A percentile compares a stretch with the other conserved stretches of the same genome.
Evolutionary conservation across 1,139 yeast genomes (phyloP).

Genomic region (Yamadazyma triangularis): DNA sequence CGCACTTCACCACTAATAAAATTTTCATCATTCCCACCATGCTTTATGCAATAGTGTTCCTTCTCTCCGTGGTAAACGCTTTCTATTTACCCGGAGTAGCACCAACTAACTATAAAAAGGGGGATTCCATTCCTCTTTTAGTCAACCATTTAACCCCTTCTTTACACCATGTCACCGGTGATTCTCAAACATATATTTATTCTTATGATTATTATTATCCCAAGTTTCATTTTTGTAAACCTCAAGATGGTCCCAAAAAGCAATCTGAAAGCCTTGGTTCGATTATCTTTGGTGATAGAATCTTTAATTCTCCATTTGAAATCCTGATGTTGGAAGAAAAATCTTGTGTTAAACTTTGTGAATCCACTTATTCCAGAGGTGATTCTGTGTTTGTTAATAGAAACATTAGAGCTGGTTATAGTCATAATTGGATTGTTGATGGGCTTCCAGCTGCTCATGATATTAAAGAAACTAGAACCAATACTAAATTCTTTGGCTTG

Average conservation of each 20-base stretch:
- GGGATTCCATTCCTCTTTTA: constrained; percentile 67
- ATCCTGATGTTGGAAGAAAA: constrained; percentile 71
- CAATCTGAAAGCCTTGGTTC: constrained; percentile 92
- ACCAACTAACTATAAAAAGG: constrained; percentile 77
- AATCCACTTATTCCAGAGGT: constrained; percentile 49
- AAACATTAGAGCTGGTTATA: constrained; percentile 76
- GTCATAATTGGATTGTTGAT: constrained; percentile 90
- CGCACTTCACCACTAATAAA: too few species aligned
- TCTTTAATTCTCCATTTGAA: constrained; percentile 86
- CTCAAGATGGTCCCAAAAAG: constrained; percentile 61
- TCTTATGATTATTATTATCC: constrained; percentile 85
- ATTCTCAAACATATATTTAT: constrained; percentile 53
- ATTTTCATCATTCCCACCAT: too few species aligned
- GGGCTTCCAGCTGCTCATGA: constrained; percentile 86
- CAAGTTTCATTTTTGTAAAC: constrained; percentile 79
- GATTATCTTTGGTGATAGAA: constrained; percentile 90
- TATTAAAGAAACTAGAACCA: constrained; percentile 53
- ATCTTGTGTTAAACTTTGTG: constrained; percentile 64
- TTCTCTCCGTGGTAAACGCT: too few species aligned
- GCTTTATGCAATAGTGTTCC: constrained; percentile 17
- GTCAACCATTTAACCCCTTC: constrained; percentile 92
- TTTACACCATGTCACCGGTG: constrained; percentile 41
- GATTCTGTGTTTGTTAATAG: constrained; percentile 75
- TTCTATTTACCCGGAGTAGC: constrained; percentile 95
- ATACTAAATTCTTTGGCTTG: constrained; percentile 61